A percentile compares a stretch with the other conserved stretches of the same genome.
These are phyloP conservation scores for Calonectria montana DNA, from an alignment of 2,329 filamentous ascomycete genomes.

Conservation along the genomic window DNA sequence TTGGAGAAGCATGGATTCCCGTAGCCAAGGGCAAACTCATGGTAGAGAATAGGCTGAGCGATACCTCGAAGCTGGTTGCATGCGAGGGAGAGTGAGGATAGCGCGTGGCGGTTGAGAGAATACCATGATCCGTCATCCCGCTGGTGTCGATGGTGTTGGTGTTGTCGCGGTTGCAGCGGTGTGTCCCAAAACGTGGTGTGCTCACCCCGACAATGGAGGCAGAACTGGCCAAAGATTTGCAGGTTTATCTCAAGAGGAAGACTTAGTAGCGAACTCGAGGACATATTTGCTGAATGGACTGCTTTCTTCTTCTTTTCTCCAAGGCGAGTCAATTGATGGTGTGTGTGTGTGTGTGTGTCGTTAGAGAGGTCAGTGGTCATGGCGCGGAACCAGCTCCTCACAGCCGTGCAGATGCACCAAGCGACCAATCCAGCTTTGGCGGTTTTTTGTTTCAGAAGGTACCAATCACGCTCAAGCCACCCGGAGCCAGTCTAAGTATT, in stretches of 20 bases:
- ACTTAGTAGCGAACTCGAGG: background rate
- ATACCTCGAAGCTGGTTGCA: slow-evolving; percentile 10
- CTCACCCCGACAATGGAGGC: slow-evolving; percentile 16
- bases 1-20: slow-evolving; percentile 12
- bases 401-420: background rate
- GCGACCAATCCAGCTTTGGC: background rate
- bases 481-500: background rate
- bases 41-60: slow-evolving; percentile 17
- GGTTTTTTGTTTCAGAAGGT: background rate
- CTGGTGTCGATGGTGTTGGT: background rate
- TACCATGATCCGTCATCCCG: slow-evolving; percentile 8
- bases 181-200: slow-evolving; percentile 13
- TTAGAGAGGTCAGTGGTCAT: background rate
- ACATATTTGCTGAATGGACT: background rate
- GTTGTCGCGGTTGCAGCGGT: background rate
- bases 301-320: background rate
- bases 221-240: slow-evolving; percentile 18
- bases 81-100: slow-evolving; percentile 12
- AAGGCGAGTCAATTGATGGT: background rate
- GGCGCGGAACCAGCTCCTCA: background rate
- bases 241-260: background rate
- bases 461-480: background rate
- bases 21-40: slow-evolving; percentile 18
- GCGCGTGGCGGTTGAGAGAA: slow-evolving; percentile 13
- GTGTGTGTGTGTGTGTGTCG: background rate